Evolutionary conservation across 805 yeast genomes (phyloP), one percentile per base, ranked within the genome.

Genomic region (Metschnikowia anglica): DNA sequence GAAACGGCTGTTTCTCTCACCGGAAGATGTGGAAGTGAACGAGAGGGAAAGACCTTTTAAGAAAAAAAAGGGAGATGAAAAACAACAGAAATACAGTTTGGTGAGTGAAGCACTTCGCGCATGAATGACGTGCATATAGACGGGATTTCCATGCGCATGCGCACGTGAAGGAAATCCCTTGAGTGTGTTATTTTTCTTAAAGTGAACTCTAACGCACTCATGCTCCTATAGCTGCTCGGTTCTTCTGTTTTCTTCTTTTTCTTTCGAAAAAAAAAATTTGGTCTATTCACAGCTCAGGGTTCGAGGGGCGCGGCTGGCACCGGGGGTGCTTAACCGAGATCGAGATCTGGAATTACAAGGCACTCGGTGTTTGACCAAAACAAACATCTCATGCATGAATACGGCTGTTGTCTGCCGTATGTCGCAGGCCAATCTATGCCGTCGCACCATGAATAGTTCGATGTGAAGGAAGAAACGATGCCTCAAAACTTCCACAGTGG

Each of bases 41-140:
- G 3, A 8, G 12, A 28, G 13, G n/a, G 11, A 18, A 13, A 5
- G 15, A 28, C 31, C 5, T 12, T 10, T 5, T 25, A 25, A 25
- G 13, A 25, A 25, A 10, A 25, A 13, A 25, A 13, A 13, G 13
- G n/a, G n/a, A 25, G 4, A 9, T 6, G 28, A 25, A 25, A 25
- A 23, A 5, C 5, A 6, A 4, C n/a, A 21, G 8, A 34, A 15
- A 9, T 16, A 16, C 29, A 21, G 30, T 18, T 12, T 19, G 25
- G 17, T 25, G 24, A 35, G 7, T n/a, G 29, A 34, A 34, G 29
- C n/a, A 23, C 12, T 30, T 18, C 30, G 30, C 35, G 35, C 30
- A 37, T 37, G 34, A 25, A n/a, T n/a, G 25, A 21, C 17, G 23
- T 37, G 41, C 41, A 37, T 16, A 29, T n/a, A 27, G n/a, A n/a